Conservation (phyloP, 306 rosid genomes). For the Carpinus fangiana region DNA sequence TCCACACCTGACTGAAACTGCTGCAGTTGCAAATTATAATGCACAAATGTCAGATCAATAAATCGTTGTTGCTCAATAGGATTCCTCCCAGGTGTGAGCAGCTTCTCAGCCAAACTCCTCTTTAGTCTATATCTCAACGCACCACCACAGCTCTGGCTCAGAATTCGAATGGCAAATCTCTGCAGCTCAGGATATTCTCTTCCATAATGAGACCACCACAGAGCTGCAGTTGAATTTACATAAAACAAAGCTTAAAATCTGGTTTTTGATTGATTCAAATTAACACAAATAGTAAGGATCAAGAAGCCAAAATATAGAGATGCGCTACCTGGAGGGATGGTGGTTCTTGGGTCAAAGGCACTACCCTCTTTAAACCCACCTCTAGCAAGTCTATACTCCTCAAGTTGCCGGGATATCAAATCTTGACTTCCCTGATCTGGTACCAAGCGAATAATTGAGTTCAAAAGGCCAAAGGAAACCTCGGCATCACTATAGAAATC, state of each 20-base stretch:
- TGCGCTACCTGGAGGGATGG: conserved; percentile 19
- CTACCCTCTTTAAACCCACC: conserved; percentile 21
- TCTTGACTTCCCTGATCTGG: conserved; percentile 1
- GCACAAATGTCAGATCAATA: conserved; percentile 20
- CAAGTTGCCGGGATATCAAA: conserved; percentile 22
- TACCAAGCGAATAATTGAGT: conserved; percentile 24
- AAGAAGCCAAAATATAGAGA: background rate
- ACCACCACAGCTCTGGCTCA: conserved; percentile 33
- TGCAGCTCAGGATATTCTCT: conserved; percentile 28
- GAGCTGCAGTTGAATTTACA: conserved; percentile 19
- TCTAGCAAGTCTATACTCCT: conserved; percentile 15
- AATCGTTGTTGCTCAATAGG: conserved; percentile 23
- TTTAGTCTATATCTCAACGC: conserved; percentile 24
- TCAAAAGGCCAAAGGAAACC: conserved; percentile 24
- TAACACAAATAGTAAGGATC: background rate
- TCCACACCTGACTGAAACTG: conserved; percentile 12
- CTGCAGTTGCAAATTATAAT: conserved; percentile 29
- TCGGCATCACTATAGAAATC: conserved; percentile 27
- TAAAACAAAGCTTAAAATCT: background rate
- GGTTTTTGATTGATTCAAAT: background rate
- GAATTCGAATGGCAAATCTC: conserved; percentile 28
- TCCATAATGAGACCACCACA: conserved; percentile 30
- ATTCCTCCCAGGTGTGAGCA: conserved; percentile 21
- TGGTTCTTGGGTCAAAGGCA: conserved; percentile 5
- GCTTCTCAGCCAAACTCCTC: conserved; percentile 28